Base-by-base conservation (phyloP, 352 stramenopile genomes). In the Globisporangium paroecandrum region DNA sequence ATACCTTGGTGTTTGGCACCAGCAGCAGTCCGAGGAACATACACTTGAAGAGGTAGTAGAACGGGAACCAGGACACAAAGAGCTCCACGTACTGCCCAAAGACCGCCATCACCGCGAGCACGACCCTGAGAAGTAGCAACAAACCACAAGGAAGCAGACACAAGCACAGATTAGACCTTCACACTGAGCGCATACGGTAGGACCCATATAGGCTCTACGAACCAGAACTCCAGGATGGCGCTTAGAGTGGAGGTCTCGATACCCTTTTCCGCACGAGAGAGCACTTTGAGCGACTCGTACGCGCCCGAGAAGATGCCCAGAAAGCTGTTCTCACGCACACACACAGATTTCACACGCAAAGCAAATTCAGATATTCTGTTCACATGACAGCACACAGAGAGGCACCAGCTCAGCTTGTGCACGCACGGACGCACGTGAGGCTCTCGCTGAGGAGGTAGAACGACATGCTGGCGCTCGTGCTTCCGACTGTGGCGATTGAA, bases 11-110 rank as follows among this genome's bases (percentile, higher is more conserved):
- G 62, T 78, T 85, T 46, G 83, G 83, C 43, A 76, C 76, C 51
- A 92, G 69, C 64, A 90, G 57, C 15, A 92, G 69, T 2, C 75
- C 80, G 32, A 90, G 65, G 25, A 90, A 67, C 47, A 73, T 49
- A 56, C 82, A 89, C 70, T 92, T 92, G 82, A 87, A 87, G 22
- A 92, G 65, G 62, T 89, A 92, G 70, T 87, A 92, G 53, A 91
- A 89, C 24, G 83, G 83, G 34, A 92, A 87, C 83, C 83, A 91
- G 13, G 81, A 89, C 38, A 91, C 72, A 57, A 90, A 79, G 43
- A 89, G 78, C 68, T 89, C 83, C 4, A 88, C 56, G 64, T 91
- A 91, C 51, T 91, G 78, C 71, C 90, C 68, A 34, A 89, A 86
- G 49, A 91, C 77, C 1, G 75, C 70, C 53, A 74, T 73, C 51